Base-by-base conservation (phyloP, 768 basidiomycete species). In the Boletus patriciae region DNA sequence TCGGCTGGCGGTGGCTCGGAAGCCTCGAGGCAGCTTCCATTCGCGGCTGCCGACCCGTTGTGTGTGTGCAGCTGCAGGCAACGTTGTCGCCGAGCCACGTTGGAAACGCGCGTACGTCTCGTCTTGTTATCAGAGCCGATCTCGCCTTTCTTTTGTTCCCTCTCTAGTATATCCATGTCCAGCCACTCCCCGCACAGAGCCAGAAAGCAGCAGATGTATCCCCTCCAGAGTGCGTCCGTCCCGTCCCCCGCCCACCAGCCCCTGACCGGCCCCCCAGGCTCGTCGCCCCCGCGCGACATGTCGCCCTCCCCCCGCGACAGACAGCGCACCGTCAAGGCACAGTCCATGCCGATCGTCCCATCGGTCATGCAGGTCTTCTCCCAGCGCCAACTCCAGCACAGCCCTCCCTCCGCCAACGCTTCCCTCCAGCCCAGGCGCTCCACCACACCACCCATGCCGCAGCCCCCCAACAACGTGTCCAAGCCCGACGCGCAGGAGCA, bases 341-440 rank as follows among this genome's bases (percentile, higher is more conserved):
- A 83, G 59, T 84, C 86, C 0, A 77, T 87, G 76, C 83, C 86
- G 55, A 73, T 83, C 66, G 83, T 84, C 6, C 84, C 86, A 25
- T 75, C 77, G 21, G 77, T 83, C 47, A 74, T 80, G 66, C 82
- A 83, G 60, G 72, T 84, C 16, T 84, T 82, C 66, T 64, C 66
- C 49, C 78, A 80, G 66, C 76, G 77, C 59, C 68, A 55, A 7
- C 18, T 25, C 10, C 72, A 73, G 15, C 76, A 75, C 44, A 73
- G 72, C 56, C 74, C 76, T 46, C 68, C 75, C 40, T 63, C 69
- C 4, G 62, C 71, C 44, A 73, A 62, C 57, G 46, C 63, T 9
- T 68, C 74, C 40, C 73, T 70, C 19, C 76, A 73, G 54, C 66
- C 73, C 23, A 72, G 63, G 52, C 70, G 67, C 49, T 66, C 70